A percentile compares a stretch with the other conserved stretches of the same genome.
Conservation (phyloP, 495 filamentous ascomycete genomes). For the Penicillium lividum region DNA sequence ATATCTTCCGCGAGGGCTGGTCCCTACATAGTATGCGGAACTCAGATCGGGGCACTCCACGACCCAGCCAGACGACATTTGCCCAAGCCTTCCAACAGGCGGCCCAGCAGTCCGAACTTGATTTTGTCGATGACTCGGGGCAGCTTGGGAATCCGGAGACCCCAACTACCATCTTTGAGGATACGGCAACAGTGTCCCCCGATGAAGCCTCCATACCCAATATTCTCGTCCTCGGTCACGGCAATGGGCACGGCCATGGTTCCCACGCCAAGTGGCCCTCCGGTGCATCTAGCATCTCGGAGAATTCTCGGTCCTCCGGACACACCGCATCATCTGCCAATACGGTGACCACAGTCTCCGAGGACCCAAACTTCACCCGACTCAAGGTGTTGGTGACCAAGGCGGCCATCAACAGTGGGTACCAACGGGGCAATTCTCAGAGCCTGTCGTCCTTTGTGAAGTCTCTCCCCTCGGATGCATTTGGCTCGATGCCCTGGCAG, state of each 20-base stretch:
- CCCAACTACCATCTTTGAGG: conserved; percentile 90
- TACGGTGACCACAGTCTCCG: conserved; percentile 61
- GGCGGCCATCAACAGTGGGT: conserved; percentile 79
- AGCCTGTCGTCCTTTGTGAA: conserved; percentile 71
- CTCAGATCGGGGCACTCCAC: conserved; percentile 83
- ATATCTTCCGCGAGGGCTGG: conserved; percentile 93
- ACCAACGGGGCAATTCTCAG: conserved; percentile 46
- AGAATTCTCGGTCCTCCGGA: conserved; percentile 69
- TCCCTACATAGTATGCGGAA: conserved; percentile 81
- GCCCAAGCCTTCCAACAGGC: conserved; percentile 52
- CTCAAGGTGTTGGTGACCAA: conserved; percentile 76
- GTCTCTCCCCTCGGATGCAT: conserved; percentile 71
- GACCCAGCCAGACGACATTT: conserved; percentile 77
- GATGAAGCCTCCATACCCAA: conserved; percentile 77
- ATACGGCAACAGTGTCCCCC: conserved; percentile 72
- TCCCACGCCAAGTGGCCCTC: conserved; percentile 67
- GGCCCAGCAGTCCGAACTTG: conserved; percentile 35
- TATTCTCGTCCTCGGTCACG: conserved; percentile 78
- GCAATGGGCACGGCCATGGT: conserved; percentile 29
- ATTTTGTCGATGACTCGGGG: conserved; percentile 33
- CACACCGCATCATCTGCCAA: conserved; percentile 71
- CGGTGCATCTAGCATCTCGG: conserved; percentile 68
- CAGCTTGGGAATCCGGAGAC: conserved; percentile 70
- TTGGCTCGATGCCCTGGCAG: conserved; percentile 72
- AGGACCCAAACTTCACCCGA: conserved; percentile 72